Evolutionary conservation across 495 filamentous ascomycete genomes (phyloP).

Genomic region (Amphirosellinia nigrospora): DNA sequence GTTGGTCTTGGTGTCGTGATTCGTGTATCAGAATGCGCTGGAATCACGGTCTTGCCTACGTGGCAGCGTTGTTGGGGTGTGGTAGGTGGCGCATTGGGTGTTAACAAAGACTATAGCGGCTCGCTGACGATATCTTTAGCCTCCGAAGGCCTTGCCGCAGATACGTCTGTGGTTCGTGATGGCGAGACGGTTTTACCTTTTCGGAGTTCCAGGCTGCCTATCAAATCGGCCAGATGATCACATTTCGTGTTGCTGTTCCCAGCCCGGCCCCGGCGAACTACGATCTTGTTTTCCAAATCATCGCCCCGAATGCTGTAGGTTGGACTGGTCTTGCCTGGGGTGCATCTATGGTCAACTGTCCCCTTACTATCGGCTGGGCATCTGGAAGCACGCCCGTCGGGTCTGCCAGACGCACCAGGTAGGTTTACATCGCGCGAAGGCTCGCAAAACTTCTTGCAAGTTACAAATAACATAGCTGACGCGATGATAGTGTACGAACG

Average conservation of each 20-base stretch:
- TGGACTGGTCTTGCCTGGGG: conserved; percentile 54
- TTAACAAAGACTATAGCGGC: background rate
- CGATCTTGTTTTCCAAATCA: conserved; percentile 52
- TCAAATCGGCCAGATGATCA: conserved; percentile 43
- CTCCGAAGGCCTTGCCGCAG: conserved; percentile 33
- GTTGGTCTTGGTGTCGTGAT: background rate
- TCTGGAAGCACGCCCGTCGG: conserved; percentile 36
- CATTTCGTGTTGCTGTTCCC: conserved; percentile 50
- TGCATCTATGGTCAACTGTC: conserved; percentile 49
- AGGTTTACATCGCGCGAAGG: conserved; percentile 25
- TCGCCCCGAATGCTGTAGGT: conserved; percentile 47
- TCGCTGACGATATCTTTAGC: conserved; percentile 13
- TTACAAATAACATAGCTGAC: background rate
- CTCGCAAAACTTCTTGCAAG: background rate
- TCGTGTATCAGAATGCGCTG: conserved; percentile 33
- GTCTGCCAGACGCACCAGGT: conserved; percentile 48
- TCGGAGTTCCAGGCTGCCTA: conserved; percentile 48
- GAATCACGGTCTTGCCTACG: conserved; percentile 33
- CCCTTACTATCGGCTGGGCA: conserved; percentile 47
- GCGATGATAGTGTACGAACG: conserved; percentile 37
- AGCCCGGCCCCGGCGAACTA: conserved; percentile 36
- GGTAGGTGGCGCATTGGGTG: conserved; percentile 26
- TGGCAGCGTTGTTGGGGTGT: conserved; percentile 32
- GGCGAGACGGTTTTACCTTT: conserved; percentile 57
- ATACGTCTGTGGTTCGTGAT: conserved; percentile 45